Conservation (phyloP, 2,329 filamentous ascomycete species). For the Diaporthe velutina region DNA sequence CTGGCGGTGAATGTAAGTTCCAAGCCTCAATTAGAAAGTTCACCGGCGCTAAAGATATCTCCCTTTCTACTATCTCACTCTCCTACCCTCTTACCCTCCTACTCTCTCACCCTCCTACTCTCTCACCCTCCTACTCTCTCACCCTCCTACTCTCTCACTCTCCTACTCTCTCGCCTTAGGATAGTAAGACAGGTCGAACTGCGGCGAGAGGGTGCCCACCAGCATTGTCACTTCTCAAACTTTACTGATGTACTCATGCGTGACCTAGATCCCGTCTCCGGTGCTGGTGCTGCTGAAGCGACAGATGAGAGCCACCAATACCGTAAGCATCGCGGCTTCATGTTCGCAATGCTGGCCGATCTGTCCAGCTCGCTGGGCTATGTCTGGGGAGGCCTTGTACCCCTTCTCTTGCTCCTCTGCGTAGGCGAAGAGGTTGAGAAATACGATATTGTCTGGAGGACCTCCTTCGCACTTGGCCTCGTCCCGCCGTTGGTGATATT, state of each 20-base stretch:
- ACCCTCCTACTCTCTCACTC: too few species aligned
- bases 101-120: too few species aligned
- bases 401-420: constrained; percentile 64
- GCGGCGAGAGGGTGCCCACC: too few species aligned
- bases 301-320: constrained; percentile 61
- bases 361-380: constrained; percentile 64
- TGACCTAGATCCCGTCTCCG: constrained; percentile 60
- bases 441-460: constrained; percentile 62
- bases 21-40: neutral
- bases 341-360: constrained; percentile 68
- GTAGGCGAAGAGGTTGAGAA: constrained; percentile 57
- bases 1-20: constrained; percentile 48
- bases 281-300: constrained; percentile 64
- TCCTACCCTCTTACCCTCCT: too few species aligned
- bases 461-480: constrained; percentile 62
- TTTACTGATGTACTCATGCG: neutral
- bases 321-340: constrained; percentile 64
- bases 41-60: neutral
- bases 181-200: too few species aligned
- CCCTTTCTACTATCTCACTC: too few species aligned
- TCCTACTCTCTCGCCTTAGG: too few species aligned
- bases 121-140: too few species aligned
- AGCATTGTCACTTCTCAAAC: too few species aligned
- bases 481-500: constrained; percentile 64
- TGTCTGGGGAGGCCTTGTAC: constrained; percentile 62